These are phyloP conservation scores for Pseudisothecium myosuroides DNA, from an alignment of 225 moss, liverwort and hornwort genomes.

Conservation along the genomic window DNA sequence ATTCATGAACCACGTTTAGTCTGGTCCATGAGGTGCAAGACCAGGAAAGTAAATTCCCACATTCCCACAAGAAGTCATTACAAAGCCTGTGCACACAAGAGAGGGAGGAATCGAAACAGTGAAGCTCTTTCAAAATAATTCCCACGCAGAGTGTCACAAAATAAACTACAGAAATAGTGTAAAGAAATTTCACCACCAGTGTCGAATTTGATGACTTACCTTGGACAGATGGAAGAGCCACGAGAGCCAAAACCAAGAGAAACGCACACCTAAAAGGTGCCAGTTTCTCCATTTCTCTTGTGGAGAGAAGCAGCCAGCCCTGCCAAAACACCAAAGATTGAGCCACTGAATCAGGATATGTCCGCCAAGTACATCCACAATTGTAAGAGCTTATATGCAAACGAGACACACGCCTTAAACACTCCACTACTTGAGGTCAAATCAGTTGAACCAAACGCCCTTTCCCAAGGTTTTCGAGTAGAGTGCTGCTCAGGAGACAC, in stretches of 20 bases:
- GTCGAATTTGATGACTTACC: not conserved
- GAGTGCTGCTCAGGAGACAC: not conserved
- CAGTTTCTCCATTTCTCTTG: slow-evolving; percentile 27
- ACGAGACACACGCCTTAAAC: not conserved
- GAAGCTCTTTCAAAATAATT: not conserved
- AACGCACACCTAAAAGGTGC: slow-evolving; percentile 36
- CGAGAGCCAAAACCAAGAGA: slow-evolving; percentile 15
- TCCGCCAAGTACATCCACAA: not conserved
- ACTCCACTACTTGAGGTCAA: not conserved
- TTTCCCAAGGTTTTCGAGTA: not conserved
- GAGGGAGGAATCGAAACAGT: not conserved
- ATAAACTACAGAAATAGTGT: not conserved
- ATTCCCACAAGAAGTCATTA: not conserved
- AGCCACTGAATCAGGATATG: not conserved
- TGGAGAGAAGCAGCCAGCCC: slow-evolving; percentile 9
- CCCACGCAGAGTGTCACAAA: not conserved
- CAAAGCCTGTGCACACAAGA: not conserved
- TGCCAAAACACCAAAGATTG: not conserved
- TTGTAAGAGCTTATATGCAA: not conserved
- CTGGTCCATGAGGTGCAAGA: not conserved
- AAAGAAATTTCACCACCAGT: not conserved
- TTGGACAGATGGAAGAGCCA: slow-evolving; percentile 20
- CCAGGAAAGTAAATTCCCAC: not conserved
- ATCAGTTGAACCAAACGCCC: too few relatives aligned
- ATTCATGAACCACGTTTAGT: not conserved